Conservation (phyloP, 768 basidiomycete genomes). For the Xerocomus potaroensis region DNA sequence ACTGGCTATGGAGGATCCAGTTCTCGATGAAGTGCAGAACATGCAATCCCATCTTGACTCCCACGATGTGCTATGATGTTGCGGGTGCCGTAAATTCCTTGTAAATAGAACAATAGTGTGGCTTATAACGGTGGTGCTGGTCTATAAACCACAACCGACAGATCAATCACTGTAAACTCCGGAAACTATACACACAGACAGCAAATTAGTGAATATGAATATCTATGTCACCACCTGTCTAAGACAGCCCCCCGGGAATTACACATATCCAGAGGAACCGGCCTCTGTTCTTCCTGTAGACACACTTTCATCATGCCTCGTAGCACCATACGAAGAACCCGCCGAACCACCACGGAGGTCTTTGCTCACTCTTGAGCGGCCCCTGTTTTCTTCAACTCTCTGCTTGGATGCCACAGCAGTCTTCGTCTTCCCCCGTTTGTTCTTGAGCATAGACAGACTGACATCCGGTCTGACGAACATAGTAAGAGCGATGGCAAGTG, state of each 20-base stretch:
- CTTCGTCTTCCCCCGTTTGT: slow-evolving; percentile 7
- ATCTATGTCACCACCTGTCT: slow-evolving; percentile 3
- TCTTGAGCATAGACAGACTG: slow-evolving; percentile 18
- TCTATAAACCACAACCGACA: too few species aligned
- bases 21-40: slow-evolving; percentile 46
- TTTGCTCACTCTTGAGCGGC: slow-evolving; percentile 35
- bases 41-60: background rate
- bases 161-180: background rate
- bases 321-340: slow-evolving; percentile 16
- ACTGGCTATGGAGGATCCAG: slow-evolving; percentile 78
- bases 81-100: background rate
- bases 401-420: slow-evolving; percentile 3
- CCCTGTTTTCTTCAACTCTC: slow-evolving; percentile 15
- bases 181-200: slow-evolving; percentile 1
- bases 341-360: slow-evolving; percentile 35
- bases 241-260: background rate
- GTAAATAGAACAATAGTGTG: slow-evolving; percentile 2
- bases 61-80: background rate
- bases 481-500: slow-evolving; percentile 45
- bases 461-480: slow-evolving; percentile 37
- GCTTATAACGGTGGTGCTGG: too few species aligned
- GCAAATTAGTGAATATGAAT: slow-evolving; percentile 17
- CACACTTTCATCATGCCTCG: slow-evolving; percentile 5
- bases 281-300: slow-evolving; percentile 6
- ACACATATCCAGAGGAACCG: slow-evolving; percentile 4